phyloP scores from a whole-genome alignment of 352 stramenopile genomes.

The Thalassiosira oceanica region DNA sequence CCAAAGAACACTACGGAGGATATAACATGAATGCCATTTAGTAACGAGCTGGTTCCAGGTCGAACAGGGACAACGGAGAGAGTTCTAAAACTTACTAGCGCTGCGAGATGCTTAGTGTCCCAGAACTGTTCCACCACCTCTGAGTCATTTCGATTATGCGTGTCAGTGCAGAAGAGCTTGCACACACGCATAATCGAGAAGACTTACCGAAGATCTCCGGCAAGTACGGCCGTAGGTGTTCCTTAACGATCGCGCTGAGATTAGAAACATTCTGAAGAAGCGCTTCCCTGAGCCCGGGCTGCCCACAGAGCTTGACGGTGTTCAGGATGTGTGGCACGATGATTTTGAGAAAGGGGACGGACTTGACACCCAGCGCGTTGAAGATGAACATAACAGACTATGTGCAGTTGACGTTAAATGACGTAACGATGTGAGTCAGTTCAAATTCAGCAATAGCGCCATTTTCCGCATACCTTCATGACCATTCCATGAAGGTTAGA shows the following conservation, averaged over 20 bases:
- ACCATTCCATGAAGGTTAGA: conserved; percentile 94
- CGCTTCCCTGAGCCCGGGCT: conserved; percentile 90
- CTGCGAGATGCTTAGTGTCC: conserved; percentile 89
- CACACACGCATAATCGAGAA: no score
- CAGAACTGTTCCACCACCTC: conserved; percentile 95
- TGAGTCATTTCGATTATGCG: no score
- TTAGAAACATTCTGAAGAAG: conserved; percentile 95
- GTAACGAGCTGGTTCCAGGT: no score
- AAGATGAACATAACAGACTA: conserved; percentile 98
- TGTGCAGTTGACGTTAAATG: no score
- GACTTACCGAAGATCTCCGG: conserved; percentile 94
- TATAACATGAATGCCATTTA: no score
- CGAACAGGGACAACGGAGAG: no score
- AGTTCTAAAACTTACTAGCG: no score
- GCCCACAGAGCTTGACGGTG: conserved; percentile 86
- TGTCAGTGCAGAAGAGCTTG: no score
- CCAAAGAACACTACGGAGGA: conserved; percentile 91
- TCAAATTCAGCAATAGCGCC: no score
- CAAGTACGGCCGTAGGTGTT: conserved; percentile 95
- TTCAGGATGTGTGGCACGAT: conserved; percentile 96
- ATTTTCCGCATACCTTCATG: conserved; percentile 84
- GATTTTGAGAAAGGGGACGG: conserved; percentile 93
- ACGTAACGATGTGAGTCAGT: no score
- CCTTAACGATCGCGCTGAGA: conserved; percentile 92
- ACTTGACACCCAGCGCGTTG: conserved; percentile 92